Base-by-base conservation (phyloP, 805 yeast genomes). In the Wickerhamomyces pijperi region DNA sequence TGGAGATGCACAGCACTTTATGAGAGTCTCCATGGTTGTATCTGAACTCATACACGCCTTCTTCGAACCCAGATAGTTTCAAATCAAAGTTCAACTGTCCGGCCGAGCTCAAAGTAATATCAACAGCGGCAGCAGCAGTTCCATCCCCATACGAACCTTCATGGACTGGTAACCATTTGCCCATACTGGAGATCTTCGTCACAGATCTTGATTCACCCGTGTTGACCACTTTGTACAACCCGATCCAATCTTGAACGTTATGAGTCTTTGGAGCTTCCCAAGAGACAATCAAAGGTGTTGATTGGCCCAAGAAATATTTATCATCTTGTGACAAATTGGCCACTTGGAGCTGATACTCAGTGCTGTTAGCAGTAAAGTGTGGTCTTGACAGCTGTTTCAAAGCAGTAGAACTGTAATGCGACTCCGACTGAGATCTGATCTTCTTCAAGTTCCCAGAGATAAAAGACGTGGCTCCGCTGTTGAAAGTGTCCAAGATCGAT, bases 1-100 rank as follows among this genome's bases (percentile, higher is more conserved):
- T 67, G 0, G 87, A 74, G 25, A 76, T 68, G 44, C 68, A 65
- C 19, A 76, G 64, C n/a, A 82, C 94, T 41, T 75, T 78, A 53
- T 83, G 94, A 36, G 76, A 70, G 19, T 74, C 76, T 36, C 67
- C 70, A 38, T 71, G 64, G 52, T 83, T 92, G 50, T 79, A 79
- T 54, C 94, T 67, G 46, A 83, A 68, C 58, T 83, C 90, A 58
- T 76, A 83, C 28, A 73, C 64, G 0, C 94, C 94, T 32, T 70
- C 74, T 47, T 78, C 80, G 74, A 78, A 79, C 48, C 67, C 67
- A 15, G 18, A 15, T n/a, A 31, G 13, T 31, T 31, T 64, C 7
- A 66, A 64, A 11, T 60, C 53, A 49, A 83, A 83, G 11, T 49
- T 60, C 7, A 72, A 64, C 12, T 54, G 46, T 1, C 90, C 88